Evolutionary conservation across 2,329 filamentous ascomycete species (phyloP).

Genomic region (Diaporthe sp.): DNA sequence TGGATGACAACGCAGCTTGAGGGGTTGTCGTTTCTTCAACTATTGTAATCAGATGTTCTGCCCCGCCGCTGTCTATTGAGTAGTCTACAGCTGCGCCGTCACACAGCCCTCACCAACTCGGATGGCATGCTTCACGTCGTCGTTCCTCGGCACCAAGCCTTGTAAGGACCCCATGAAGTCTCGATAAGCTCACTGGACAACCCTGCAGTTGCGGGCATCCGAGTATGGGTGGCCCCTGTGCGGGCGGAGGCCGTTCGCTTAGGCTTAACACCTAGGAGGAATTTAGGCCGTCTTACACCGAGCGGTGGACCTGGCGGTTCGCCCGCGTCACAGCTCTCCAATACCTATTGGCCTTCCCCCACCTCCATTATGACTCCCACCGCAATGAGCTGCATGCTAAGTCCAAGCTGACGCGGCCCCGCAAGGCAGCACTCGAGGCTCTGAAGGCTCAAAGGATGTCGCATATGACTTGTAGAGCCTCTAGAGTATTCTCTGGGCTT

Average conservation of each 20-base stretch:
- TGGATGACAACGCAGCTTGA: conserved; percentile 32
- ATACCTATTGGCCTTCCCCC: conserved; percentile 25
- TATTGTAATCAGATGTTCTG: conserved; percentile 27
- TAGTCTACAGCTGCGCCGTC: conserved; percentile 24
- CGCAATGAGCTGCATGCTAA: conserved; percentile 23
- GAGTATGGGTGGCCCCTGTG: conserved; percentile 16
- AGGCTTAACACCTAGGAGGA: conserved; percentile 15
- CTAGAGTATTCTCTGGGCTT: not conserved
- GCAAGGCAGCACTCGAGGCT: conserved; percentile 37
- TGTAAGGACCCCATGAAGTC: conserved; percentile 10
- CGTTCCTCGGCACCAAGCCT: conserved; percentile 1
- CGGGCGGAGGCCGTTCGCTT: conserved; percentile 21
- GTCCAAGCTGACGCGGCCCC: conserved; percentile 41
- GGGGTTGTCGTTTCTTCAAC: conserved; percentile 11
- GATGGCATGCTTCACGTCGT: not conserved
- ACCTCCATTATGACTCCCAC: conserved; percentile 31
- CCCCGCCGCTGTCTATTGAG: conserved; percentile 24
- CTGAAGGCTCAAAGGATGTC: not conserved
- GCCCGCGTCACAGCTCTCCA: conserved; percentile 26
- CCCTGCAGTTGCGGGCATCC: not conserved
- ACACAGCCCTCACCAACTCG: conserved; percentile 28
- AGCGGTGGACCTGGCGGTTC: conserved; percentile 5
- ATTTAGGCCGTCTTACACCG: conserved; percentile 29
- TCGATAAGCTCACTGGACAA: conserved; percentile 36
- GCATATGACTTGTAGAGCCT: not conserved